Evolutionary conservation across 2,329 filamentous ascomycete genomes (phyloP).

Genomic region (Diaporthe ilicicola): DNA sequence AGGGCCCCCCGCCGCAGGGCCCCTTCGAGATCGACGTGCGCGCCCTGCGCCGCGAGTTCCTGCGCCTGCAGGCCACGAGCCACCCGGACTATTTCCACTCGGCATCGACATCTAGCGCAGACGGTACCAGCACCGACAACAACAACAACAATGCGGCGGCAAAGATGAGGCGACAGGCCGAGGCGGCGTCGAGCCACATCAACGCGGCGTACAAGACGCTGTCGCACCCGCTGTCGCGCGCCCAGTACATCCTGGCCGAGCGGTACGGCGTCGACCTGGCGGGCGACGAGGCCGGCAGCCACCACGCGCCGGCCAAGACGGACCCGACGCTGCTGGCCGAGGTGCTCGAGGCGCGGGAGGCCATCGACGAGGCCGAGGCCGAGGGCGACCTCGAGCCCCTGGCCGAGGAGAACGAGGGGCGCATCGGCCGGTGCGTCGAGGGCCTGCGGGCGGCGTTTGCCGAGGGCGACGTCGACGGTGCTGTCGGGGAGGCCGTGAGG

Average conservation of each 20-base stretch:
- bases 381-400: slow-evolving; percentile 72
- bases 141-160: neutral
- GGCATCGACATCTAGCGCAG: slow-evolving; percentile 25
- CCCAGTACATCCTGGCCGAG: slow-evolving; percentile 83
- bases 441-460: slow-evolving; percentile 72
- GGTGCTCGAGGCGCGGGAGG: slow-evolving; percentile 82
- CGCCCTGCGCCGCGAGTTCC: slow-evolving; percentile 82
- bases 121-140: neutral
- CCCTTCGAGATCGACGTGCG: slow-evolving; percentile 78
- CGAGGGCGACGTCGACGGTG: slow-evolving; percentile 69
- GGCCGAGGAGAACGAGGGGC: slow-evolving; percentile 70
- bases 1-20: slow-evolving; percentile 79
- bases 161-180: slow-evolving; percentile 60
- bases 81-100: slow-evolving; percentile 74
- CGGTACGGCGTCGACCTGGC: slow-evolving; percentile 79
- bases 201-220: slow-evolving; percentile 94
- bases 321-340: slow-evolving; percentile 76
- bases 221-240: slow-evolving; percentile 77
- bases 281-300: slow-evolving; percentile 77
- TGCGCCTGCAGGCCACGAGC: slow-evolving; percentile 79
- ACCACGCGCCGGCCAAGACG: slow-evolving; percentile 46
- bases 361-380: slow-evolving; percentile 73
- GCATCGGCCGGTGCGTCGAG: slow-evolving; percentile 71
- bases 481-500: slow-evolving; percentile 76
- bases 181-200: slow-evolving; percentile 81